A percentile compares a stretch with the other conserved stretches of the same genome.
Evolutionary conservation across 2,329 filamentous ascomycete species (phyloP).

Genomic region (Pestalotiopsis sp.): DNA sequence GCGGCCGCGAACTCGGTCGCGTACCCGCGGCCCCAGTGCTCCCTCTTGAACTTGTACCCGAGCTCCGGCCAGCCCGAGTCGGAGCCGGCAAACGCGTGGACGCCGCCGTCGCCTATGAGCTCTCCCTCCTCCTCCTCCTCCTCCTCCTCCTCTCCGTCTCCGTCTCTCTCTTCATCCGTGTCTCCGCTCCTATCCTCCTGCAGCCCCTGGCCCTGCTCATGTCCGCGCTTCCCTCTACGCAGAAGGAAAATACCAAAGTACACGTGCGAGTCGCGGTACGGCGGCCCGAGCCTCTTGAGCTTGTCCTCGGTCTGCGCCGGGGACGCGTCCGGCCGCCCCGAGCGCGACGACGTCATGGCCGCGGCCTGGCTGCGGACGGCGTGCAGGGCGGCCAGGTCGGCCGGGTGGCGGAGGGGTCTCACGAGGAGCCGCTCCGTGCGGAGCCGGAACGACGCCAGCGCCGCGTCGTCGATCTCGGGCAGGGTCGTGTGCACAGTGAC

Average conservation of each 20-base stretch:
- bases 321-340: neutral
- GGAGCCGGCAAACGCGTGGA: slow-evolving; percentile 10
- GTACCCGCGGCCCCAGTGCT: slow-evolving; percentile 11
- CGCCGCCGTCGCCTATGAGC: slow-evolving; percentile 43
- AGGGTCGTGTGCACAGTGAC: neutral
- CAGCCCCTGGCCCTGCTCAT: no score
- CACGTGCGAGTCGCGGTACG: slow-evolving; percentile 1
- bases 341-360: neutral
- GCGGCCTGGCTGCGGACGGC: neutral
- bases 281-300: slow-evolving; percentile 1
- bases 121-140: slow-evolving; percentile 34
- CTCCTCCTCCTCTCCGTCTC: slow-evolving; percentile 22
- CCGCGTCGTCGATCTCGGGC: neutral
- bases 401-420: neutral
- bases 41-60: slow-evolving; percentile 13
- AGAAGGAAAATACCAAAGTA: slow-evolving; percentile 3
- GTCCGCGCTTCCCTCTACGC: no score
- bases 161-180: no score
- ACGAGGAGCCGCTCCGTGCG: neutral
- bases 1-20: slow-evolving; percentile 10
- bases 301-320: slow-evolving; percentile 1
- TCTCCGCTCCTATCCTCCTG: no score
- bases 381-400: neutral
- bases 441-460: neutral
- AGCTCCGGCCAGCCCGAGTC: slow-evolving; percentile 13